A percentile compares a stretch with the other conserved stretches of the same genome.
Conservation (phyloP, 441 rosid species). For the Iberis amara region DNA sequence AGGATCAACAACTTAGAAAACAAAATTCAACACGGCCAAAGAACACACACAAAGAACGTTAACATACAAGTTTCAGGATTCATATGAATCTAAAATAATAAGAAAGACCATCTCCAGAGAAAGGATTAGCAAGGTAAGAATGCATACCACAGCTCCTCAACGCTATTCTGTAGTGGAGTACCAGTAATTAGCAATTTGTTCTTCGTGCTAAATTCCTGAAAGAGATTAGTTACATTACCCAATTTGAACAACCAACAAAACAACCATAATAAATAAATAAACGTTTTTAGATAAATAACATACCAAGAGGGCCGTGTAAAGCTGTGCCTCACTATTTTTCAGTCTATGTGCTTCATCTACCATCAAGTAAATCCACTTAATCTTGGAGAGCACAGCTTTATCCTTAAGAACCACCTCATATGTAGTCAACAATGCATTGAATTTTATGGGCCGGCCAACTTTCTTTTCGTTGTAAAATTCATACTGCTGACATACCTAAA, state of each 20-base stretch:
- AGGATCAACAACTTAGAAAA: slow-evolving; percentile 2
- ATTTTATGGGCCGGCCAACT: slow-evolving; percentile 81
- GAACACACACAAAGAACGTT: background rate
- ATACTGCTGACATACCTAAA: slow-evolving; percentile 94
- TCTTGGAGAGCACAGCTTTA: slow-evolving; percentile 87
- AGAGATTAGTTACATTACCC: slow-evolving; percentile 21
- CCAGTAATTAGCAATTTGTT: slow-evolving; percentile 98
- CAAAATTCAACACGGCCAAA: slow-evolving; percentile 14
- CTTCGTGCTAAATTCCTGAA: slow-evolving; percentile 95
- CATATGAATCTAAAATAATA: slow-evolving; percentile 1
- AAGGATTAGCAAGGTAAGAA: slow-evolving; percentile 20
- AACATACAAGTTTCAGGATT: slow-evolving; percentile 8
- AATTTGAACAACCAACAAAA: slow-evolving; percentile 14
- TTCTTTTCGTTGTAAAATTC: slow-evolving; percentile 89
- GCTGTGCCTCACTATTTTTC: slow-evolving; percentile 98
- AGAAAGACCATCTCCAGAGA: slow-evolving; percentile 5
- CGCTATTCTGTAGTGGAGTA: slow-evolving; percentile 97
- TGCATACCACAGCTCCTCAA: slow-evolving; percentile 91
- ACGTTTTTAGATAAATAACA: slow-evolving; percentile 15
- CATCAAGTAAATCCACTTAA: slow-evolving; percentile 97
- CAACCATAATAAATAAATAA: slow-evolving; percentile 3
- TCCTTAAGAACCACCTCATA: slow-evolving; percentile 99
- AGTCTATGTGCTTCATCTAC: slow-evolving; percentile 99
- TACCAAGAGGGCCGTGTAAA: slow-evolving; percentile 92
- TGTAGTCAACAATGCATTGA: slow-evolving; percentile 84